Base-by-base conservation (phyloP, 768 basidiomycete genomes). In the Infundibulicybe gibba region DNA sequence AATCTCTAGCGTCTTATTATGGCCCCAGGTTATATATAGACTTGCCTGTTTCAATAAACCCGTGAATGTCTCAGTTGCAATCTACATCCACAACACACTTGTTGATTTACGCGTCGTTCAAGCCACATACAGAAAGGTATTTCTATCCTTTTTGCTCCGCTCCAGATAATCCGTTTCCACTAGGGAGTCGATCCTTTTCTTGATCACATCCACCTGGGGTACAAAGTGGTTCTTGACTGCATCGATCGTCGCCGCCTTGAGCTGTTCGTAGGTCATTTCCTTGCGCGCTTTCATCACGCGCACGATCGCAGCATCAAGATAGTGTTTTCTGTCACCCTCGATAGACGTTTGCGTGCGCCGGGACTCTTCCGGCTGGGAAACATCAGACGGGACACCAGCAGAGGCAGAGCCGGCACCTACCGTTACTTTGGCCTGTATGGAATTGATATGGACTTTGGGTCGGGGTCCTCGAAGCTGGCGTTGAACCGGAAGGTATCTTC, bases 261-360 rank as follows among this genome's bases (percentile, higher is more conserved):
- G 75, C 54, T 86, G 76, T 55, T 88, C 82, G 56, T 91, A 83
- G 19, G 70, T 72, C 66, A 95, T 71, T 65, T 88, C 87, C 69
- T 95, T 98, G 56, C 81, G 80, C 2, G 82, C 84, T 63, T 98
- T 98, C 93, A 98, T 94, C 58, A 95, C 83, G 5, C 97, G 85
- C 31, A 99, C 95, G 56, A 99, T 94, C 16, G 94, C 94, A 0
- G 94, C 94, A 54, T 98, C 93, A 12, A 98, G 74, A 48, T 85
- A 83, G 56, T 85, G 79, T 50, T 85, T 84, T 49, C 95, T 81
- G 64, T 97, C 94, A 32, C 84, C 81, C 53, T 94, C 89, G 33
- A 99, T 91, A 40, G 86, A 78, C 2, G 75, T 77, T 57, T 91
- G 90, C 5, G 91, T 94, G 47, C 82, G 79, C 49, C 79, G 77